Conservation (phyloP, 2,329 filamentous ascomycete species). For the Botrytis deweyae region DNA sequence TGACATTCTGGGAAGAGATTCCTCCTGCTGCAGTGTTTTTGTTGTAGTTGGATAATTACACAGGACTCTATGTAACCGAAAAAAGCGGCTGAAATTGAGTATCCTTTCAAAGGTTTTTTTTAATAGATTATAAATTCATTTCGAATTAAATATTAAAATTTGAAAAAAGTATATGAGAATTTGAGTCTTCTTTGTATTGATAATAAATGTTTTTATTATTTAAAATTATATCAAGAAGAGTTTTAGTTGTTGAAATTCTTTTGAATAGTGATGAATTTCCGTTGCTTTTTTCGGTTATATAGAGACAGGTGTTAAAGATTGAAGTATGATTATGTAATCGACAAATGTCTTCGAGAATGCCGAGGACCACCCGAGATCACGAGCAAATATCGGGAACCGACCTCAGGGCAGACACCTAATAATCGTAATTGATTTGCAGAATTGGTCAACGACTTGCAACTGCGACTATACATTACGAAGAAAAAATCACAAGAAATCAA, state of each 20-base stretch:
- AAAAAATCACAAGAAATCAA: not conserved
- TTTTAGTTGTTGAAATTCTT: too few relatives aligned
- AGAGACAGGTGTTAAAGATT: not conserved
- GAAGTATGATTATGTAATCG: not conserved
- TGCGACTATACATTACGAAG: not conserved
- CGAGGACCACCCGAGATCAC: constrained; percentile 5
- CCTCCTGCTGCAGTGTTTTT: not conserved
- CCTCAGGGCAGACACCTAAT: not conserved
- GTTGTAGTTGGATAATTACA: not conserved
- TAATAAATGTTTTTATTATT: too few relatives aligned
- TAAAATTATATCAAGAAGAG: too few relatives aligned
- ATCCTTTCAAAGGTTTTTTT: too few relatives aligned
- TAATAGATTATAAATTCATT: too few relatives aligned
- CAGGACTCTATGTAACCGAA: too few relatives aligned
- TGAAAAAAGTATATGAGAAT: too few relatives aligned
- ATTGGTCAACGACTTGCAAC: not conserved
- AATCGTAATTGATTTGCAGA: not conserved
- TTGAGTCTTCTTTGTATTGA: too few relatives aligned
- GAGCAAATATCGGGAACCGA: not conserved
- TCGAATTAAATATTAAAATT: too few relatives aligned
- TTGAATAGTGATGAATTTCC: too few relatives aligned
- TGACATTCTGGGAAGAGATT: not conserved
- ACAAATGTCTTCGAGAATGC: not conserved
- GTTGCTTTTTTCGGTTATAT: too few relatives aligned
- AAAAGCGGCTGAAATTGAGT: too few relatives aligned